phyloP scores from a whole-genome alignment of 345 rosid genomes.

The Eucalyptus leucophloia region DNA sequence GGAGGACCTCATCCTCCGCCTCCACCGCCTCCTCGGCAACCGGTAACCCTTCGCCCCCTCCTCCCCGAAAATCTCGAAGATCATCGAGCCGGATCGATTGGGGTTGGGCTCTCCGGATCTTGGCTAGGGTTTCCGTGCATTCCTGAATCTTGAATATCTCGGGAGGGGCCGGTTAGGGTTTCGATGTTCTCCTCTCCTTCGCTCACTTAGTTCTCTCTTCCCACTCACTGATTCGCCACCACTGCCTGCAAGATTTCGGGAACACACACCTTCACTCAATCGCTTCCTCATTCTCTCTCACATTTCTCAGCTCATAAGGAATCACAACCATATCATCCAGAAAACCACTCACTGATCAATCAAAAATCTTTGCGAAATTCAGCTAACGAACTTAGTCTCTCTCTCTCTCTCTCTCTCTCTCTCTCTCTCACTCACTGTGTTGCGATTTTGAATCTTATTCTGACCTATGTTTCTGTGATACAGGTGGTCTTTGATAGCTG shows the following conservation, averaged over 20 bases:
- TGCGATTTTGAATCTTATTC: neutral
- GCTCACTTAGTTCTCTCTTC: neutral
- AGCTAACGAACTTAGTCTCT: neutral
- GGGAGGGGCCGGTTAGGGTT: neutral
- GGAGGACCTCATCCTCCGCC: constrained; percentile 59
- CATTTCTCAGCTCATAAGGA: neutral
- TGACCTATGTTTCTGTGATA: neutral
- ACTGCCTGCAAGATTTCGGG: neutral
- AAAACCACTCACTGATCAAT: neutral
- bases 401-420: neutral
- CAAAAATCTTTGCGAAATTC: neutral
- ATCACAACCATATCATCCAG: neutral
- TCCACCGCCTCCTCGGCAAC: constrained; percentile 57
- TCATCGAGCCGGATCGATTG: neutral
- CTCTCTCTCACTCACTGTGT: neutral
- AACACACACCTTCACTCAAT: neutral
- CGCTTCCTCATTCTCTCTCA: neutral
- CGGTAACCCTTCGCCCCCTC: constrained; percentile 1
- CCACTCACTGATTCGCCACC: neutral
- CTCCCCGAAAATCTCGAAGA: neutral
- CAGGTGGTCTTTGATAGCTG: constrained; percentile 64
- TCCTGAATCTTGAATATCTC: neutral
- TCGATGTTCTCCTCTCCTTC: neutral
- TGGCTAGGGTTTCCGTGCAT: neutral
- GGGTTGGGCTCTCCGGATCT: neutral